Evolutionary conservation across 2,329 filamentous ascomycete genomes (phyloP), one percentile per base, ranked within the genome.

Genomic region (Diaporthe sp.): DNA sequence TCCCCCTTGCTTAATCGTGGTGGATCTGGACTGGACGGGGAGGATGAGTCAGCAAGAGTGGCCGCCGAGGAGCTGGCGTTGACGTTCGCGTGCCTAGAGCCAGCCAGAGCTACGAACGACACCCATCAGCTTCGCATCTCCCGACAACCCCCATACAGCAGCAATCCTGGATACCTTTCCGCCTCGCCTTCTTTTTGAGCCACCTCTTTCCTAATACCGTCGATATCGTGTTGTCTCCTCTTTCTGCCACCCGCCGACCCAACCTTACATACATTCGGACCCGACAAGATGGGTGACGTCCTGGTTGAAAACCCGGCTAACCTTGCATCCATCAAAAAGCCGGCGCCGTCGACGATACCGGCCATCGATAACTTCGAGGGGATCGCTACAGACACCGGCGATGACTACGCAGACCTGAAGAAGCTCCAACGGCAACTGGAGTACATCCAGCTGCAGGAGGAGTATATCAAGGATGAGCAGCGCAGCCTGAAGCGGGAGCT

Each of bases 391-490:
- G 95, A 98, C 81, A 93, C 92, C 66, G 94, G 92, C 78, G 96
- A 98, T 84, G 96, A 98, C 83, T 99, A 99, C 84, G 95, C 94
- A 70, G 95, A 93, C 53, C 90, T 98, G 84, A 99, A 99, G 89
- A 97, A 97, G 88, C 91, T 98, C 77, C 96, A 99, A 86, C 90
- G 96, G 83, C 96, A 98, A 88, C 88, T 98, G 79, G 97, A 99
- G 92, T 98, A 97, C 85, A 98, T 98, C 83, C 95, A 98, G 85
- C 90, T 99, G 80, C 97, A 99, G 87, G 97, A 99, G 86, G 97
- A 99, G 84, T 99, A 99, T 86, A 99, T 99, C 92, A 99, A 99
- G 88, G 97, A 99, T 91, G 97, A 99, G 89, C 97, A 99, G 87
- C 93, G 95, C 87, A 98, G 95, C 86, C 86, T 99, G 84, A 99